Percentiles rank a stretch among this genome's conserved stretches.
Evolutionary conservation across 2,329 filamentous ascomycete species (phyloP).

Genomic region (Cercospora sojina): DNA sequence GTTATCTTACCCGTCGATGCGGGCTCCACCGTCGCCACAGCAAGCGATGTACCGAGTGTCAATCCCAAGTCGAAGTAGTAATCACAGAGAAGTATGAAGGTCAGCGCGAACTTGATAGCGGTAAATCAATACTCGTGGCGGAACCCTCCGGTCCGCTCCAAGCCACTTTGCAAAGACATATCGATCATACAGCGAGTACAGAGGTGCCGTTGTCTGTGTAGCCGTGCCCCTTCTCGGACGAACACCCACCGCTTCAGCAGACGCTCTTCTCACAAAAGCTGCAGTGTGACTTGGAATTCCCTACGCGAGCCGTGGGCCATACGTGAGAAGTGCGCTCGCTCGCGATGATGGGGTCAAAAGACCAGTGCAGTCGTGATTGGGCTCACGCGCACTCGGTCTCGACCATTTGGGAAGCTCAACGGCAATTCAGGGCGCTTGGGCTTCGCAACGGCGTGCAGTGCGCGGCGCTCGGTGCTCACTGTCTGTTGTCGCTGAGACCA

Average conservation of each 20-base stretch:
- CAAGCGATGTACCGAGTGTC: conserved; percentile 41
- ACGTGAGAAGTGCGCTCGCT: not conserved
- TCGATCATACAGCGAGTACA: not conserved
- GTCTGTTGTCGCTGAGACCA: not conserved
- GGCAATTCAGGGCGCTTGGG: not conserved
- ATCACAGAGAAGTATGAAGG: not conserved
- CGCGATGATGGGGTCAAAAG: not conserved
- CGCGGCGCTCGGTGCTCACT: not conserved
- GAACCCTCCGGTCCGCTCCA: not conserved
- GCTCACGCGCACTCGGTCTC: not conserved
- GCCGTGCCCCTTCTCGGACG: not conserved
- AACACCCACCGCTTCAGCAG: not conserved
- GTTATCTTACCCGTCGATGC: conserved; percentile 51
- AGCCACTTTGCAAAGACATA: not conserved
- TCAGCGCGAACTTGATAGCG: not conserved
- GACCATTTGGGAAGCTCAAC: not conserved
- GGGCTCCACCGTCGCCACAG: conserved; percentile 47
- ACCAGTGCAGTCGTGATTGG: not conserved
- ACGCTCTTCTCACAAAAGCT: not conserved
- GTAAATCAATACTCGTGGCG: not conserved
- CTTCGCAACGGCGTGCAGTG: not conserved
- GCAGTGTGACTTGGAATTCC: not conserved
- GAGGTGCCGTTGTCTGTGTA: not conserved
- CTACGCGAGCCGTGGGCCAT: not conserved
- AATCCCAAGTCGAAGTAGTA: conserved; percentile 11